Base-by-base conservation (phyloP, 1,139 yeast genomes). In the Hyphopichia khmerensis region DNA sequence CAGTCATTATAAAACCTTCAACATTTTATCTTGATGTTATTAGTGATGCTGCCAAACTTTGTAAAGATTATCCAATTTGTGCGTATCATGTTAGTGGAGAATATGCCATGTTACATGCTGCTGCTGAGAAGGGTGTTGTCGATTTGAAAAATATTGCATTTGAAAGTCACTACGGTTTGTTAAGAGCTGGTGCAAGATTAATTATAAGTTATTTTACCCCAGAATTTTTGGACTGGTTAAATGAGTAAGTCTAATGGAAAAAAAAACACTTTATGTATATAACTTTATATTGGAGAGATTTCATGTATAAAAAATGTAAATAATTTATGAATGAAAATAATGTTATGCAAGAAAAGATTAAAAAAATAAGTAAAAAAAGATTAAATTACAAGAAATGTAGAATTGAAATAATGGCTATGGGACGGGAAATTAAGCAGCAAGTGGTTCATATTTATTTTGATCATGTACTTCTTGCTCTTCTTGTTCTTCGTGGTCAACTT, bases 31-130 rank as follows among this genome's bases (percentile, higher is more conserved):
- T 93, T 56, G 99, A 93, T 62, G 77, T 93, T 44, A 85, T 93
- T 62, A 76, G 85, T 47, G 97, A 93, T 59, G 96, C 99, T 1
- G 75, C 93, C 33, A 83, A 79, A 54, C 75, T 91, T 43, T 88
- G 96, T 60, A 66, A 73, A 42, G 95, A 93, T 62, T 80, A 86
- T 54, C 99, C 99, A 24, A 73, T 93, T 40, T 90, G 96, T 60
- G 95, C 96, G 21, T 93, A 93, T 65, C 99, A 95, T 63, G 99
- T 93, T 27, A 83, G 95, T 64, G 99, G 99, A 38, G 99, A 93
- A 66, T 93, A 81, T 60, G 97, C 99, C 39, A 93, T 95, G 99
- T 70, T 93, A 50, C 96, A 91, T 61, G 99, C 99, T 9, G 99
- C 97, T 40, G 98, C 98, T 26, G 97, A 91, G 56, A 91, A 91